Evolutionary conservation across 768 basidiomycete species (phyloP).

Genomic region (Xanthoconium stramineum): DNA sequence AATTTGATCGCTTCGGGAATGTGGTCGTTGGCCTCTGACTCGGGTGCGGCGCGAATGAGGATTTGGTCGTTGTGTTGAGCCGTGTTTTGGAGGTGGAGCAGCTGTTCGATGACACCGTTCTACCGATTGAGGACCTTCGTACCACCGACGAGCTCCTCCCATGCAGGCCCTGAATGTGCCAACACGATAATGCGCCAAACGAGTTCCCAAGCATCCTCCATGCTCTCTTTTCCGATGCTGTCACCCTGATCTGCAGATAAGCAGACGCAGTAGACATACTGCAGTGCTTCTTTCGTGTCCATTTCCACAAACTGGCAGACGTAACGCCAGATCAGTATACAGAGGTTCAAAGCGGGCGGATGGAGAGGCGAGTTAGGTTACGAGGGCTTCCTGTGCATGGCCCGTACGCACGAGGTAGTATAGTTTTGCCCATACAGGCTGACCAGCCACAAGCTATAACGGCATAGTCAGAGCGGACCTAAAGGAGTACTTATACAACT

Average conservation of each 20-base stretch:
- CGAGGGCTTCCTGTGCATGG: slow-evolving; percentile 74
- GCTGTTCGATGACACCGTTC: slow-evolving; percentile 86
- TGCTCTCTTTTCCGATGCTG: slow-evolving; percentile 78
- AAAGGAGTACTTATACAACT: slow-evolving; percentile 17
- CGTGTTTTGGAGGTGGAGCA: slow-evolving; percentile 68
- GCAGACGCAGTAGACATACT: slow-evolving; percentile 88
- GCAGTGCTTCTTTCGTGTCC: slow-evolving; percentile 90
- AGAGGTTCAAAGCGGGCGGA: slow-evolving; percentile 73
- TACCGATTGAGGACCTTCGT: slow-evolving; percentile 27
- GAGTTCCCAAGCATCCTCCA: slow-evolving; percentile 78
- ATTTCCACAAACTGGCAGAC: slow-evolving; percentile 88
- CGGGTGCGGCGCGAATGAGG: slow-evolving; percentile 75
- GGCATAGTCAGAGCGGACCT: slow-evolving; percentile 1
- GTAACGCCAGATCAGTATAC: slow-evolving; percentile 89
- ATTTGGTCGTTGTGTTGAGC: slow-evolving; percentile 78
- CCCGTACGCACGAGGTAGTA: slow-evolving; percentile 91
- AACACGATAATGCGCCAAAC: slow-evolving; percentile 74
- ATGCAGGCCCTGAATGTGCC: slow-evolving; percentile 73
- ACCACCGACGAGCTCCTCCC: slow-evolving; percentile 92
- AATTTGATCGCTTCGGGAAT: slow-evolving; percentile 90
- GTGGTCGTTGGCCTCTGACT: slow-evolving; percentile 81
- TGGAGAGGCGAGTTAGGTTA: no score
- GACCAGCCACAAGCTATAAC: slow-evolving; percentile 74
- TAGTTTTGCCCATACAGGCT: slow-evolving; percentile 91
- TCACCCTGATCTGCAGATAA: slow-evolving; percentile 70